Base-by-base conservation (phyloP, 1,284 basidiomycete species). In the Cryptococcus wingfieldii region DNA sequence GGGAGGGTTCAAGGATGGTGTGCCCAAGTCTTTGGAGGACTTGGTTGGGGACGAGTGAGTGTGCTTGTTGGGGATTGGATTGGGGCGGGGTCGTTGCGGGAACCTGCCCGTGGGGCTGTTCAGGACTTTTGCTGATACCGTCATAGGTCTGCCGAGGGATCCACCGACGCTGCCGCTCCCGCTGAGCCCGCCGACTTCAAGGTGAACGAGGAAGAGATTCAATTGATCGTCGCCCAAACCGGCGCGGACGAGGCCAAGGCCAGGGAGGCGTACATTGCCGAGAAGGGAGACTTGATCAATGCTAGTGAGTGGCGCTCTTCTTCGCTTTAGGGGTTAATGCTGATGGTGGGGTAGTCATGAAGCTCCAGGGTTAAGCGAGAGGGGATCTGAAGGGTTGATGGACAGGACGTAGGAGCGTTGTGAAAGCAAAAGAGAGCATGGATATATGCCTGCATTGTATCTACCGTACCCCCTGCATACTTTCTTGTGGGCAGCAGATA, bases 151-250 rank as follows among this genome's bases (percentile, higher is more conserved):
- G 45, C 90, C 39, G 88, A 90, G 76, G 84, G 31, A 8, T 34
- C 83, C 23, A 80, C 83, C 16, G 65, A 62, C 49, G 59, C 59
- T 25, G 58, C 57, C 37, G 87, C 83, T 13, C 81, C 83, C 47
- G 79, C 87, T 31, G 88, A 89, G 64, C 89, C 89, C 78, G 86
- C 85, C 39, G 88, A 86, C 56, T 83, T 68, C 46, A 80, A 80
- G 67, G 74, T 97, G 56, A 91, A 96, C 65, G 83, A 89, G 54
- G 94, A 96, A 78, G 95, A 98, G 75, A 91, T 96, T 64, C 90
- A 97, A 67, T 84, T 96, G 57, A 90, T 98, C 55, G 91, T 97
- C 81, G 82, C 84, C 58, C 92, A 95, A 81, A 79, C 77, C 34
- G 74, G 72, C 71, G 93, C 89, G 79, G 85, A 89, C 53, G 84